Conservation (phyloP, 495 filamentous ascomycete species). For the Aspergillus affinis region DNA sequence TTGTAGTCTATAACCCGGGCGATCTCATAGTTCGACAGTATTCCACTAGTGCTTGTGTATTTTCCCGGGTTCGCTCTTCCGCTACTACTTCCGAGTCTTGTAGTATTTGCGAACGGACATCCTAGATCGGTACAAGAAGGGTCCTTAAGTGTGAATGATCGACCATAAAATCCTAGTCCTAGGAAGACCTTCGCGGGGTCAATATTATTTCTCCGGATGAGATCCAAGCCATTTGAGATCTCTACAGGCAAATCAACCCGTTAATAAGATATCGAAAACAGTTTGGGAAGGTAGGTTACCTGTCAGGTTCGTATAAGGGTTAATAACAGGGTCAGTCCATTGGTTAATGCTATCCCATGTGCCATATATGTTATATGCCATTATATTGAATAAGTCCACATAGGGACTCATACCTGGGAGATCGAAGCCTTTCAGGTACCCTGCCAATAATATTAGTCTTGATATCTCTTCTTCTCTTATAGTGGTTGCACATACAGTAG, state of each 20-base stretch:
- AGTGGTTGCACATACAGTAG: not conserved
- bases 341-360: not conserved
- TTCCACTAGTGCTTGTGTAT: conserved; percentile 1
- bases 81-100: not conserved
- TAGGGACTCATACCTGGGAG: not conserved
- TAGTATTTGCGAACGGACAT: not conserved
- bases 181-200: conserved; percentile 39
- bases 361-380: conserved; percentile 1
- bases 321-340: not conserved
- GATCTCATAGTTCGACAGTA: conserved; percentile 3
- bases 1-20: not conserved
- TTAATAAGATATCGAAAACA: not conserved
- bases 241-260: not conserved
- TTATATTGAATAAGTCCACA: not conserved
- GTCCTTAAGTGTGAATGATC: conserved; percentile 33
- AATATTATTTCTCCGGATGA: conserved; percentile 51
- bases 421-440: conserved; percentile 3
- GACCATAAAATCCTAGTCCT: conserved; percentile 56
- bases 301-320: conserved; percentile 10
- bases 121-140: conserved; percentile 20
- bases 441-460: not conserved
- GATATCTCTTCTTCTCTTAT: not conserved
- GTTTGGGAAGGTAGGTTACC: not conserved
- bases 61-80: not conserved
- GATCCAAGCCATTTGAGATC: conserved; percentile 15